Base-by-base conservation (phyloP, 2,329 filamentous ascomycete genomes). In the Colletotrichum endophyticum region DNA sequence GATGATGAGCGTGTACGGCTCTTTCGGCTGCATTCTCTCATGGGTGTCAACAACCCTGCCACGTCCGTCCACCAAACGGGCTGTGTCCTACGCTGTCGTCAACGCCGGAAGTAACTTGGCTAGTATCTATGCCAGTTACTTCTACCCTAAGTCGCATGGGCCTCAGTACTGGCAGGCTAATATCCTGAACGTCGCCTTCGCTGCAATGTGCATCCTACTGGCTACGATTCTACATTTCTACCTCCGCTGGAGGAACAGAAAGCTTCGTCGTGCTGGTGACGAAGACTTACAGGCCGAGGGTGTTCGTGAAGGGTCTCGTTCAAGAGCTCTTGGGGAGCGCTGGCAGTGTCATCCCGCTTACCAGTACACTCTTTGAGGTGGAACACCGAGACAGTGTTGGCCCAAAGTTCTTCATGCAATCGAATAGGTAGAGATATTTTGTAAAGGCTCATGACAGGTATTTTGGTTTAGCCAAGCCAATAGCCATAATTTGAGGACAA, bases 21-120 rank as follows among this genome's bases (percentile, higher is more conserved):
- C 63, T 12, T 61, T 64, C 15, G 53, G 53, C 44, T 34, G 39
- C 34, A 34, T 73, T 2, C 86, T 95, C 6, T 90, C 92, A 4
- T 97, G 95, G 95, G 95, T 96, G 78, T 92, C 90, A 56, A 95
- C 94, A 81, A 94, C 92, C 2, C 88, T 96, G 70, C 94, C 94
- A 1, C 89, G 94, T 16, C 94, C 94, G 6, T 92, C 94, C 0
- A 92, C 94, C 4, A 95, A 95, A 85, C 91, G 93, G 73, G 86
- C 87, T 3, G 86, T 93, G 1, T 93, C 93, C 0, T 83, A 95
- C 4, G 90, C 89, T 2, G 81, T 91, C 8, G 87, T 91, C 66
- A 91, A 91, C 79, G 88, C 88, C 0, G 83, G 90, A 78, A 89
- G 88, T 5, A 91, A 91, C 72, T 80, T 91, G 4, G 88, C 89